Conservation (phyloP, 1,284 basidiomycete genomes). For the Termitomyces sp. region DNA sequence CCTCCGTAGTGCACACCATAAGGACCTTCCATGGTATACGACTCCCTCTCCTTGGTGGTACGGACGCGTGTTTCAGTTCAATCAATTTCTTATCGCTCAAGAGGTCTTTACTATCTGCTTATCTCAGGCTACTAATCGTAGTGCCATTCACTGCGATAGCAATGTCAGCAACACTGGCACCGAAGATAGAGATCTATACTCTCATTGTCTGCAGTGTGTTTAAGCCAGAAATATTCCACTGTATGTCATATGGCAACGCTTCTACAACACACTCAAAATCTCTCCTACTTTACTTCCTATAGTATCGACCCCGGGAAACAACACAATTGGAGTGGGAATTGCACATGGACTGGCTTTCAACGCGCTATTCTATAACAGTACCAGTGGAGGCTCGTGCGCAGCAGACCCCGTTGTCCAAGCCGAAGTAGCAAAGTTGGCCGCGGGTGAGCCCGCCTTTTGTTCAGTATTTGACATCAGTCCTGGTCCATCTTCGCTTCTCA, state of each 20-base stretch:
- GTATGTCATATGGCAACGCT: conserved; percentile 10
- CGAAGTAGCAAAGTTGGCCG: conserved; percentile 61
- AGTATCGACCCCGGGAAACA: background rate
- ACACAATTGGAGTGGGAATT: background rate
- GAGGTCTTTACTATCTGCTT: background rate
- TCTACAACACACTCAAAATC: background rate
- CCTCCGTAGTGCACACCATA: conserved; percentile 6
- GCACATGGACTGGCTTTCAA: background rate
- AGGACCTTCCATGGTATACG: conserved; percentile 60
- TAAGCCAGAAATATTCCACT: conserved; percentile 43
- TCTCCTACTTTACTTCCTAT: conserved; percentile 4
- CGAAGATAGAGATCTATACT: conserved; percentile 62
- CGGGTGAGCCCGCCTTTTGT: conserved; percentile 39
- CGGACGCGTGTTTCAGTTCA: conserved; percentile 15
- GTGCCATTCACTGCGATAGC: conserved; percentile 51
- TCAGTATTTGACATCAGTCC: background rate
- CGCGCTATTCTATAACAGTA: background rate
- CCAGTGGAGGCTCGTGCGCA: conserved; percentile 38
- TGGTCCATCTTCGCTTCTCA: background rate
- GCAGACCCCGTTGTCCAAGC: conserved; percentile 71
- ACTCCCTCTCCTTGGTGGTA: conserved; percentile 67
- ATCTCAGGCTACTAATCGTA: conserved; percentile 49
- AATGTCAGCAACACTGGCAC: conserved; percentile 51
- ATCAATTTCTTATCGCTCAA: background rate
- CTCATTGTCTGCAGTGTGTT: conserved; percentile 48